Evolutionary conservation across 768 basidiomycete genomes (phyloP).

Genomic region (Tephrocybe rancida): DNA sequence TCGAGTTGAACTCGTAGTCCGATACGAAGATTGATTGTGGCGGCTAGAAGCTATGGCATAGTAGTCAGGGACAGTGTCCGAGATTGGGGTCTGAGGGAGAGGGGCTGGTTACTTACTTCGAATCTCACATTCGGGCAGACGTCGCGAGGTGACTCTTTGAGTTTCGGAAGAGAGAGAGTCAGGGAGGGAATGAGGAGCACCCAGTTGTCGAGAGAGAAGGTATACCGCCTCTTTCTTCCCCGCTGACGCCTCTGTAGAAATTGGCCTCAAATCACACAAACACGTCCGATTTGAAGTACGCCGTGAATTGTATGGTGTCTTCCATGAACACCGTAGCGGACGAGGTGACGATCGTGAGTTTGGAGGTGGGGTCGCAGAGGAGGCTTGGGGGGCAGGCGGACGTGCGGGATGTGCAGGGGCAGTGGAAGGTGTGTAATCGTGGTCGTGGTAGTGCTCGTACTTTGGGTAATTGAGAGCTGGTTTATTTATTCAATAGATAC

Average conservation of each 20-base stretch:
- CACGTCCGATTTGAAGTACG: slow-evolving; percentile 86
- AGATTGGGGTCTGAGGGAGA: no score
- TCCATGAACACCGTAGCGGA: slow-evolving; percentile 67
- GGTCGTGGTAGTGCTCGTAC: no score
- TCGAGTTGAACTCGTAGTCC: no score
- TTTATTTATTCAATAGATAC: not conserved
- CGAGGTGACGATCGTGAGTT: slow-evolving; percentile 89
- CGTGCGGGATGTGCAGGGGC: slow-evolving; percentile 94
- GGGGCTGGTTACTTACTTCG: no score
- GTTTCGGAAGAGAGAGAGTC: no score
- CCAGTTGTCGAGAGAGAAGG: no score
- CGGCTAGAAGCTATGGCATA: no score
- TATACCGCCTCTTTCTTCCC: not conserved
- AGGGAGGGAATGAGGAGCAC: no score
- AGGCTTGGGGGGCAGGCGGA: slow-evolving; percentile 98
- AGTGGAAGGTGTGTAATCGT: slow-evolving; percentile 90
- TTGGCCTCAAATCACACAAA: slow-evolving; percentile 86
- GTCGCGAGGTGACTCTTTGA: no score
- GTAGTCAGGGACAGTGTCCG: no score
- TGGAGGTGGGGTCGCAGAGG: slow-evolving; percentile 98
- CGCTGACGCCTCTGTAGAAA: slow-evolving; percentile 48
- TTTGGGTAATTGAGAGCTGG: not conserved
- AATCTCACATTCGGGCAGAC: no score
- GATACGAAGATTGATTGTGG: no score
- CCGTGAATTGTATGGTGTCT: slow-evolving; percentile 87